A percentile compares a stretch with the other conserved stretches of the same genome.
Evolutionary conservation across 176 grass and related monocot species (phyloP).

Genomic region (Zoysia japonica): DNA sequence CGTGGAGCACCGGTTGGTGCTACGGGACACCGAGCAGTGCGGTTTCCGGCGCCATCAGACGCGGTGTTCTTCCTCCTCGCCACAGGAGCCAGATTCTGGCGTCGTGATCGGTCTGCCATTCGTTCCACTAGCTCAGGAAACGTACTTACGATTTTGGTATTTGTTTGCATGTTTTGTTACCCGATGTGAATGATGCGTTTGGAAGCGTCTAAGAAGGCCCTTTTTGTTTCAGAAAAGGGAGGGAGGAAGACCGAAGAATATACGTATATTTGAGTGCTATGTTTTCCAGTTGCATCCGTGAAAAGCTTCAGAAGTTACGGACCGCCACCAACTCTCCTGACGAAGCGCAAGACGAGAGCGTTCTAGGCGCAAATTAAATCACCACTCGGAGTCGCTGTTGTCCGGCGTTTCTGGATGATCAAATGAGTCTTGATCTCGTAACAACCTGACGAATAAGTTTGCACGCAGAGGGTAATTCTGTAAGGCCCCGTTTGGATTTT

Average conservation of each 20-base stretch:
- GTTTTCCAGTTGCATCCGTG: neutral
- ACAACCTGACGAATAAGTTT: no score
- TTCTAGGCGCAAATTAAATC: constrained; percentile 2
- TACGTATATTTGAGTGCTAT: neutral
- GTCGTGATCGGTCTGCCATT: neutral
- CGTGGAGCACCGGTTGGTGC: neutral
- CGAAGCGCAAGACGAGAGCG: neutral
- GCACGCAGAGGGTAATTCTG: neutral
- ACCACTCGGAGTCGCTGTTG: neutral
- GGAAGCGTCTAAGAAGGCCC: neutral
- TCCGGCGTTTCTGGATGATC: neutral
- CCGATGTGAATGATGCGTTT: neutral
- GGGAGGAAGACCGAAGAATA: neutral
- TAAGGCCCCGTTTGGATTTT: no score
- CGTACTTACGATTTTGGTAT: neutral
- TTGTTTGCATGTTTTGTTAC: neutral
- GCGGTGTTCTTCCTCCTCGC: neutral
- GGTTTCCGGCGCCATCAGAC: neutral
- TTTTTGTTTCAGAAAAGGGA: neutral
- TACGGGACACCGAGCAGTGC: constrained; percentile 10
- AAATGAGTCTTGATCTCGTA: neutral
- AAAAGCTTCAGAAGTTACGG: constrained; percentile 16
- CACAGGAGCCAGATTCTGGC: neutral
- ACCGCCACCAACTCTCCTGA: constrained; percentile 26
- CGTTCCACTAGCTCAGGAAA: neutral